A percentile compares a stretch with the other conserved stretches of the same genome.
phyloP scores from a whole-genome alignment of 2,329 filamentous ascomycete genomes.

The Diaporthe destruens region DNA sequence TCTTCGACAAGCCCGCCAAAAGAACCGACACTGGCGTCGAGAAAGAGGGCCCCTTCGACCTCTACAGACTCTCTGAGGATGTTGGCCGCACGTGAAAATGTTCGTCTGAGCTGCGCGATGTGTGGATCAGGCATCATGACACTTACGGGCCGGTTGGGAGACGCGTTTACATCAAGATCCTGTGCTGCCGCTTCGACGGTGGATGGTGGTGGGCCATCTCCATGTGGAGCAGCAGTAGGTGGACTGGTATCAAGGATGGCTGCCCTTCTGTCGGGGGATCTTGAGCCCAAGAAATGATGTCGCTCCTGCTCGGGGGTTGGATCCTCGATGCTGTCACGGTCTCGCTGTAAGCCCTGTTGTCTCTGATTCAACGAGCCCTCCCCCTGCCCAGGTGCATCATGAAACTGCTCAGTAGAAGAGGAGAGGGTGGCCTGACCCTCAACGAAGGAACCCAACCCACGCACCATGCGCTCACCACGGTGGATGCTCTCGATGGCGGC shows the following conservation, averaged over 20 bases:
- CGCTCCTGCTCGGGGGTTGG: not conserved
- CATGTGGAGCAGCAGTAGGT: not conserved
- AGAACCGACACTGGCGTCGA: slow-evolving; percentile 51
- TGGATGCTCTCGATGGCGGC: slow-evolving; percentile 44
- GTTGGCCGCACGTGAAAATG: slow-evolving; percentile 58
- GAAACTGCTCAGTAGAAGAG: slow-evolving; percentile 13
- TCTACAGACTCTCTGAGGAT: slow-evolving; percentile 58
- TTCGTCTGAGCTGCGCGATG: slow-evolving; percentile 1
- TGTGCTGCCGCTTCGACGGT: not conserved
- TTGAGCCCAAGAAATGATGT: not conserved
- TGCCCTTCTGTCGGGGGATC: not conserved
- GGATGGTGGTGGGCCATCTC: not conserved
- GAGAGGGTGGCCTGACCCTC: slow-evolving; percentile 37
- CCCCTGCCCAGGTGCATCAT: slow-evolving; percentile 24
- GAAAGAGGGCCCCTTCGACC: slow-evolving; percentile 55
- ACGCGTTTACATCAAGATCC: not conserved
- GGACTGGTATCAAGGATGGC: not conserved
- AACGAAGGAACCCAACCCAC: slow-evolving; percentile 46
- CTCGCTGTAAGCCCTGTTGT: slow-evolving; percentile 30
- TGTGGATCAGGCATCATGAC: slow-evolving; percentile 17
- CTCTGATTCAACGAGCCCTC: slow-evolving; percentile 28
- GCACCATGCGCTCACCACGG: slow-evolving; percentile 46
- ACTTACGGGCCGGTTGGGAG: not conserved
- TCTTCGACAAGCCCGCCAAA: slow-evolving; percentile 47
- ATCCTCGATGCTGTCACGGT: not conserved